phyloP scores from a whole-genome alignment of 2,329 filamentous ascomycete species.

The Lecanicillium sp. region DNA sequence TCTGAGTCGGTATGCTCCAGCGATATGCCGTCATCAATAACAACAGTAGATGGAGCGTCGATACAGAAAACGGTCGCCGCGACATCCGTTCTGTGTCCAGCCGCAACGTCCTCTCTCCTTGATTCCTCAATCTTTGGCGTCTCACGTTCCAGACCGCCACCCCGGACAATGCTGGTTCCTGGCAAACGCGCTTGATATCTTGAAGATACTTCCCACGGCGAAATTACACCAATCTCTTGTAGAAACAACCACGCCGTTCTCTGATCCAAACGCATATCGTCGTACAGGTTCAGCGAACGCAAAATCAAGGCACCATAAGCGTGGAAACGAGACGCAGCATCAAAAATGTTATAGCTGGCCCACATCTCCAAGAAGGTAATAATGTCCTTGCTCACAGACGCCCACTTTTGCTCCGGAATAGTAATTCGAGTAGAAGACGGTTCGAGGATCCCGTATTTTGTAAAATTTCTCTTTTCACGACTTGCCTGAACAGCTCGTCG shows the following conservation, averaged over 20 bases:
- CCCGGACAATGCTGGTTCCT: constrained; percentile 32
- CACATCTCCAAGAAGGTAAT: constrained; percentile 64
- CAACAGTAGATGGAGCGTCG: constrained; percentile 54
- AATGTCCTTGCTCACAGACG: constrained; percentile 33
- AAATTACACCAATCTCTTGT: constrained; percentile 65
- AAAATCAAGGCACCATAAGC: constrained; percentile 58
- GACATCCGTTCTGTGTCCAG: constrained; percentile 42
- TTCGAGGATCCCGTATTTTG: constrained; percentile 36
- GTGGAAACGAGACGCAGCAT: constrained; percentile 42
- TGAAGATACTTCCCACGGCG: constrained; percentile 61
- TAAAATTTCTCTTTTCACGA: constrained; percentile 39
- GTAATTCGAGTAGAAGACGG: constrained; percentile 17
- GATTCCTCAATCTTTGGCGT: constrained; percentile 24
- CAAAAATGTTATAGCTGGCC: constrained; percentile 49
- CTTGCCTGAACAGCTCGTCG: constrained; percentile 41
- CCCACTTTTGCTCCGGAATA: constrained; percentile 19
- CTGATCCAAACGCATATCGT: constrained; percentile 29
- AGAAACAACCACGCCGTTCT: constrained; percentile 55
- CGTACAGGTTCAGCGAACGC: constrained; percentile 52
- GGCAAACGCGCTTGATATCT: constrained; percentile 53
- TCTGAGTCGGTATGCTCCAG: constrained; percentile 48
- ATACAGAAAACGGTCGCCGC: constrained; percentile 62
- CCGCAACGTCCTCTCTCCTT: constrained; percentile 34
- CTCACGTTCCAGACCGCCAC: constrained; percentile 31
- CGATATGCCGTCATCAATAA: constrained; percentile 76